phyloP scores from a whole-genome alignment of 169 alveolate genomes.

The Plasmodium cynomolgi region DNA sequence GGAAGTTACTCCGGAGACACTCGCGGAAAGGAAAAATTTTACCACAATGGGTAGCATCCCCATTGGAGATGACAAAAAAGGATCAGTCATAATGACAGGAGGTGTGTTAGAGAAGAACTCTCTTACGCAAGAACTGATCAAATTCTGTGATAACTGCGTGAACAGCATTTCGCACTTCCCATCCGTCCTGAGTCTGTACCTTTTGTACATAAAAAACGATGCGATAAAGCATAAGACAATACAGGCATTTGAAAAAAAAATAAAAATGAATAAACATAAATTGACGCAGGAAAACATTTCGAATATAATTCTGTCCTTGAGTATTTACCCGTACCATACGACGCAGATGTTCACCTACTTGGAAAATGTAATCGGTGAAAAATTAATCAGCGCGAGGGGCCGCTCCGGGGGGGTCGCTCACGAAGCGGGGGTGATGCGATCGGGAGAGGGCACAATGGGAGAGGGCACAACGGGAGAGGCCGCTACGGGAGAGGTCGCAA shows the following conservation, averaged over 20 bases:
- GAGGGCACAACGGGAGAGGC: background rate
- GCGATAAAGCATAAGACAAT: constrained; percentile 39
- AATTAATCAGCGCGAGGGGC: background rate
- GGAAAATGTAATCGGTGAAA: constrained; percentile 65
- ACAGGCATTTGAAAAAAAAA: constrained; percentile 51
- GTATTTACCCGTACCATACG: constrained; percentile 61
- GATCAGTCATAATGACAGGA: background rate
- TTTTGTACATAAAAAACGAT: constrained; percentile 55
- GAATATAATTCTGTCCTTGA: constrained; percentile 47
- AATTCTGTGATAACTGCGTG: constrained; percentile 40
- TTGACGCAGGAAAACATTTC: constrained; percentile 47
- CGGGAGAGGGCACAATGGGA: background rate
- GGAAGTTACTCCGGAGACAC: background rate
- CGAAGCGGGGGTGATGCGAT: background rate
- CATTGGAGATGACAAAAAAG: background rate
- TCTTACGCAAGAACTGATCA: constrained; percentile 16
- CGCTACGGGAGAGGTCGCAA: background rate
- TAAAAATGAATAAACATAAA: constrained; percentile 65
- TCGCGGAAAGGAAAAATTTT: background rate
- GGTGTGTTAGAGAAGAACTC: background rate
- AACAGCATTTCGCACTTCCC: constrained; percentile 28
- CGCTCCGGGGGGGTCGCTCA: background rate
- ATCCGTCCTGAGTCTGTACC: constrained; percentile 35
- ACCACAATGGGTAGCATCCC: background rate
- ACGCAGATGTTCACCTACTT: constrained; percentile 68